These are phyloP conservation scores for Gynochthodes officinalis DNA, from an alignment of 257 asterid species.

Conservation along the genomic window DNA sequence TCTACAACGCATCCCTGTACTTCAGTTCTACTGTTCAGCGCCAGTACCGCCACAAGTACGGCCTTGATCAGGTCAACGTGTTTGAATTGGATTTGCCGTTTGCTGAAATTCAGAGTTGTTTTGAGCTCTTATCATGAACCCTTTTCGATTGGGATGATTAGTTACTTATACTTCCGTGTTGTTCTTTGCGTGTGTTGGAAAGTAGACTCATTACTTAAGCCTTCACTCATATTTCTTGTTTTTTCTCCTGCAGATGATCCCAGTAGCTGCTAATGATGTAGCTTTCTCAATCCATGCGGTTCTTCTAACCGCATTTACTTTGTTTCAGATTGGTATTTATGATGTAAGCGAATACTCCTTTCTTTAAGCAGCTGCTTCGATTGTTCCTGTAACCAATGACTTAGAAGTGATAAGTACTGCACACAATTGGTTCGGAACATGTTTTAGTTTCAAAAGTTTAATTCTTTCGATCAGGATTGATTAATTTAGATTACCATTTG, in stretches of 20 bases:
- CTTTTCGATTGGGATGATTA: too few species aligned
- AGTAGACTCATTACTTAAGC: neutral
- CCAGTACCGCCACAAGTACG: constrained; percentile 69
- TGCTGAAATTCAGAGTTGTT: too few species aligned
- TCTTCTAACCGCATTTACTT: constrained; percentile 63
- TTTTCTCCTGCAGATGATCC: constrained; percentile 67
- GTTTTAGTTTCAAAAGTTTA: neutral
- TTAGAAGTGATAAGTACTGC: neutral
- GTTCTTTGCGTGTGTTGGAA: neutral
- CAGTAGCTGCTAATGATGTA: constrained; percentile 94
- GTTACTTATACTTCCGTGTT: too few species aligned
- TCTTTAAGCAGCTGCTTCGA: neutral
- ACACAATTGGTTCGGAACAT: neutral
- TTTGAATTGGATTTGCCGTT: neutral
- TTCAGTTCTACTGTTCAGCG: constrained; percentile 71
- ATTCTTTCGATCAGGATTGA: neutral
- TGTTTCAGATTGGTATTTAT: constrained; percentile 72
- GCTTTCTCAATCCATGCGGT: constrained; percentile 93
- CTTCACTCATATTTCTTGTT: neutral
- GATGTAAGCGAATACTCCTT: constrained; percentile 33
- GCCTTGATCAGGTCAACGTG: constrained; percentile 51
- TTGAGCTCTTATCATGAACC: too few species aligned
- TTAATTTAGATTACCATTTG: neutral
- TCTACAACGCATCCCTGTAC: constrained; percentile 86
- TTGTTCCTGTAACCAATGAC: neutral